Conservation (phyloP, 352 stramenopile species). For the Pythium utonaiense region DNA sequence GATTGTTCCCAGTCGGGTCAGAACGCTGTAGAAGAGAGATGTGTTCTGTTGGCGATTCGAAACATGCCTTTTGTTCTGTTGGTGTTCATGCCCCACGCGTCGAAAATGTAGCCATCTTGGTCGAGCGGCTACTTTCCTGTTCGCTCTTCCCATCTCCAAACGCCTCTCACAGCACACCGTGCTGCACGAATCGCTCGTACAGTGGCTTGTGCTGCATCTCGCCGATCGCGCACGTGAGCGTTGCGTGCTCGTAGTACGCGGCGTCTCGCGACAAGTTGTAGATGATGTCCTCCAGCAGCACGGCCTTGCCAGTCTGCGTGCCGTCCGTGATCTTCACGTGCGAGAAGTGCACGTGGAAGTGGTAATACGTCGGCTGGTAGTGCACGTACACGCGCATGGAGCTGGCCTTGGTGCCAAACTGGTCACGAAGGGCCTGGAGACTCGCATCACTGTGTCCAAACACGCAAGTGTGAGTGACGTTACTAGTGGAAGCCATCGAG, state of each 20-base stretch:
- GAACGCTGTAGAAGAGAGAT: no score
- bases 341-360: conserved; percentile 86
- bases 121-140: neutral
- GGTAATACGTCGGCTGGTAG: conserved; percentile 89
- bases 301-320: conserved; percentile 73
- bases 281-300: conserved; percentile 83
- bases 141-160: conserved; percentile 1
- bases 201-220: conserved; percentile 81
- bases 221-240: conserved; percentile 68
- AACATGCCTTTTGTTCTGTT: neutral
- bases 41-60: no score
- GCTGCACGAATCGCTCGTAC: conserved; percentile 56
- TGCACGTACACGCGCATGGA: conserved; percentile 82
- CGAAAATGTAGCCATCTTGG: conserved; percentile 1
- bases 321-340: conserved; percentile 81
- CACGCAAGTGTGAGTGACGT: no score
- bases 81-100: neutral
- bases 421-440: conserved; percentile 40
- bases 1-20: neutral
- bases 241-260: conserved; percentile 71
- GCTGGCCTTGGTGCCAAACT: conserved; percentile 54
- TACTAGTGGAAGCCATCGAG: neutral
- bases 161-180: conserved; percentile 44
- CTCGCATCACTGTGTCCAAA: conserved; percentile 64
- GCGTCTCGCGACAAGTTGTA: conserved; percentile 65